Evolutionary conservation across 2,329 filamentous ascomycete species (phyloP), one percentile per base, ranked within the genome.

Genomic region (Talaromyces verruculosus): DNA sequence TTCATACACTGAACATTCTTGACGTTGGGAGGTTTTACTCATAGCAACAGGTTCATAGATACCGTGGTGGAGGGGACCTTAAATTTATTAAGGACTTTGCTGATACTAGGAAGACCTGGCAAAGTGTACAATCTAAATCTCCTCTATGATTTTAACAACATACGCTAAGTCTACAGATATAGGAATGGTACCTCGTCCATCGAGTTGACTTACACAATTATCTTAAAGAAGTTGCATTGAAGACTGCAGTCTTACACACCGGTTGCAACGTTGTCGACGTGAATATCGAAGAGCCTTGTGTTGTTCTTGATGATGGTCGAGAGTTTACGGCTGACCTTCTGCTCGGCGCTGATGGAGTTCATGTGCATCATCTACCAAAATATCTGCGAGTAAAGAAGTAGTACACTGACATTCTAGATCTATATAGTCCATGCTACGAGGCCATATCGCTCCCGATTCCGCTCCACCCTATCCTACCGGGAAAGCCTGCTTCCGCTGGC

Each of bases 201-300:
- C 74, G 80, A n/a, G 76, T 80, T 28, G 80, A 81, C 66, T 69
- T 82, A 51, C 80, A 82, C 66, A 75, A 74, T 30, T 69, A 74
- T 22, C 68, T 81, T 2, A 76, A 77, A 59, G 33, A 72, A 22
- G 70, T 76, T 25, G 78, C 78, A 0, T n/a, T 68, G 5, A 61
- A 72, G 37, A 71, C 69, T 0, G 71, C 71, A 0, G 68, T 64
- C 7, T 63, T 75, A 5, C 67, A 73, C 45, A 70, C 70, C 0
- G 65, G 65, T 8, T 75, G 72, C 64, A 70, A 60, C 3, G 70
- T 74, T 39, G 63, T 60, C n/a, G 58, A 28, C 2, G 37, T 63
- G 10, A 17, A 58, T 1, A 65, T 73, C 10, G 49, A 73, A 37
- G 63, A 67, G 1, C 69, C 71, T 0, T 68, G 61, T 1, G 68